These are phyloP conservation scores for Pleurotus citrinopileatus DNA, from an alignment of 768 basidiomycete species.

Conservation along the genomic window DNA sequence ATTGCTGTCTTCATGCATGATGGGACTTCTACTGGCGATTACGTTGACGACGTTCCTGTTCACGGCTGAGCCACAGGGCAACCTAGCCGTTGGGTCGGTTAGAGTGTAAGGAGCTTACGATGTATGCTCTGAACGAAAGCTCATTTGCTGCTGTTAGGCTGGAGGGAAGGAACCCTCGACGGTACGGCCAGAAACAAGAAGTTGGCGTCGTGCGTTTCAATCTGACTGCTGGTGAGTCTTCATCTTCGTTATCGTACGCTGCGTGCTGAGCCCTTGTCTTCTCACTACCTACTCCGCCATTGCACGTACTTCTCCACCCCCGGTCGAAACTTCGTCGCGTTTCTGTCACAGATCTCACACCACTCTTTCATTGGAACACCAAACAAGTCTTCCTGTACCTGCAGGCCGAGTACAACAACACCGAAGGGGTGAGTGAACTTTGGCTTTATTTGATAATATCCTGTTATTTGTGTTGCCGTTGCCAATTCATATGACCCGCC, in stretches of 20 bases:
- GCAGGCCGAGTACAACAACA: constrained; percentile 66
- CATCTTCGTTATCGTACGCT: background rate
- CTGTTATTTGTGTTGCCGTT: background rate
- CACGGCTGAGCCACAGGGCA: constrained; percentile 53
- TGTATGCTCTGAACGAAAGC: constrained; percentile 1
- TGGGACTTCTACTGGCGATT: constrained; percentile 67
- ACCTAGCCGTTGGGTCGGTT: constrained; percentile 56
- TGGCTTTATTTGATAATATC: background rate
- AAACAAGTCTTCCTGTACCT: constrained; percentile 90
- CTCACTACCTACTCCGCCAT: constrained; percentile 8
- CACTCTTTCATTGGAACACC: constrained; percentile 95
- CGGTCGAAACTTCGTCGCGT: background rate
- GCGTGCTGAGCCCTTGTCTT: constrained; percentile 2
- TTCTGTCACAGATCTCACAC: constrained; percentile 60
- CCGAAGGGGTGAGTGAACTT: constrained; percentile 66
- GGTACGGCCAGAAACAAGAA: constrained; percentile 67
- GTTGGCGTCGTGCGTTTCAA: constrained; percentile 81
- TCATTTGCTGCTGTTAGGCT: background rate
- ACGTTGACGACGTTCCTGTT: constrained; percentile 73
- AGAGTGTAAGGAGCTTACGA: constrained; percentile 62
- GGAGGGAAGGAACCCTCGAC: constrained; percentile 34
- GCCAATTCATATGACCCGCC: constrained; percentile 1
- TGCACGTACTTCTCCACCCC: background rate
- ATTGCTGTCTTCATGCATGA: constrained; percentile 70
- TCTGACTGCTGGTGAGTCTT: constrained; percentile 64